phyloP scores from a whole-genome alignment of 208 protist species.

The Plasmodiophora brassicae region DNA sequence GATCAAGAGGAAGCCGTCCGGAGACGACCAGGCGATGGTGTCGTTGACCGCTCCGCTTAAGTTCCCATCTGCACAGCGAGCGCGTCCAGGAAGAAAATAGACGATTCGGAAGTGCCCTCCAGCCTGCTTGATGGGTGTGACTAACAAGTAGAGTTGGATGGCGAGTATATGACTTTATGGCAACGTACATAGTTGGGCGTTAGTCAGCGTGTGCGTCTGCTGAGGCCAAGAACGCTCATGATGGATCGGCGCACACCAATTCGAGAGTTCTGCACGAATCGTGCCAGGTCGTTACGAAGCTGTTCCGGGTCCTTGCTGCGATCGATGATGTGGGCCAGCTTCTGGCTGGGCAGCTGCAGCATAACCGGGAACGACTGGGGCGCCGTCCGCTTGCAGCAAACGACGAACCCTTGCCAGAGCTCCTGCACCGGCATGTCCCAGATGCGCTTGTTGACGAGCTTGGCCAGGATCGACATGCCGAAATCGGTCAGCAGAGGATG shows the following conservation, averaged over 20 bases:
- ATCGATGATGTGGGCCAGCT: neutral
- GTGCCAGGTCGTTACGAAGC: conserved; percentile 2
- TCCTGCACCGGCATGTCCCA: neutral
- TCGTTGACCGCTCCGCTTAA: neutral
- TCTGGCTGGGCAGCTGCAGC: conserved; percentile 9
- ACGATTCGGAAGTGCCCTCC: too few species aligned
- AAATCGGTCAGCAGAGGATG: conserved; percentile 9
- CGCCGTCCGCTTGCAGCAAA: neutral
- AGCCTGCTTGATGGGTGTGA: too few species aligned
- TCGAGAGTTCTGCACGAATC: conserved; percentile 18
- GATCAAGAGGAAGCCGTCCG: neutral
- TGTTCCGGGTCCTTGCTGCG: neutral
- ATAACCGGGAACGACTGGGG: neutral
- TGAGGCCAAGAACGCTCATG: neutral
- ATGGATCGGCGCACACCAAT: neutral
- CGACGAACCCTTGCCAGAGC: neutral
- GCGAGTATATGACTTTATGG: too few species aligned
- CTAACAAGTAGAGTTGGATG: too few species aligned
- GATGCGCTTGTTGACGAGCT: neutral
- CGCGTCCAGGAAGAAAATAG: too few species aligned
- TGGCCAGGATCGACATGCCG: conserved; percentile 9
- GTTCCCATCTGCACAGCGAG: too few species aligned
- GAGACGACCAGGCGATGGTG: neutral
- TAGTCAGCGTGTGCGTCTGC: neutral
- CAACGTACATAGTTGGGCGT: too few species aligned